These are phyloP conservation scores for Monosporascus sp. DNA, from an alignment of 2,329 filamentous ascomycete species.

Conservation along the genomic window DNA sequence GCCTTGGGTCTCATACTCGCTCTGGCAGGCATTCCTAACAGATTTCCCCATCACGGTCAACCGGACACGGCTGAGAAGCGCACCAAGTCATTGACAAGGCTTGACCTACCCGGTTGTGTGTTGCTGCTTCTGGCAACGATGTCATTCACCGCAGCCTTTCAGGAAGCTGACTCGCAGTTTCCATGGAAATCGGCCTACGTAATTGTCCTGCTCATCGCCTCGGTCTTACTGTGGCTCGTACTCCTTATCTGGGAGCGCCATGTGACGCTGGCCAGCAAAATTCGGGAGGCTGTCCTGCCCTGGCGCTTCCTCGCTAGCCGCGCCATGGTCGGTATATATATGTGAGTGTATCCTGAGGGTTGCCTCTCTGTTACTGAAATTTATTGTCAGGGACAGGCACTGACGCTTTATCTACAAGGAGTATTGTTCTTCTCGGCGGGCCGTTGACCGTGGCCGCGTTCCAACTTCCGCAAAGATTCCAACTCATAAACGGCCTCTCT, in stretches of 20 bases:
- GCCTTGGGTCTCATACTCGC: not conserved
- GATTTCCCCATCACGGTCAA: not conserved
- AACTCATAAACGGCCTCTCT: conserved; percentile 13
- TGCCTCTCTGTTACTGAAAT: not conserved
- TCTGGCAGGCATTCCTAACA: not conserved
- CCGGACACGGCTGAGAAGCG: not conserved
- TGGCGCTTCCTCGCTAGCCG: conserved; percentile 16
- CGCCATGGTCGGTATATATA: conserved; percentile 8
- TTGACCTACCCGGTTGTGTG: not conserved
- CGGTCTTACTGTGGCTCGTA: not conserved
- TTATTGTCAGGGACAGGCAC: not conserved
- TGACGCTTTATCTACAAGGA: not conserved
- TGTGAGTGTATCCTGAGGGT: conserved; percentile 8
- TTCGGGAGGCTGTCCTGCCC: conserved; percentile 16
- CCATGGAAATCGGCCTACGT: conserved; percentile 1
- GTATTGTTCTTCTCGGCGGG: not conserved
- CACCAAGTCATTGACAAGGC: not conserved
- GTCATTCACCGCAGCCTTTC: conserved; percentile 1
- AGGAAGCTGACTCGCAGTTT: conserved; percentile 2
- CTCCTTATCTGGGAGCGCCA: conserved; percentile 11
- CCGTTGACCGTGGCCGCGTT: conserved; percentile 3
- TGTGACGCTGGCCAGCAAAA: not conserved
- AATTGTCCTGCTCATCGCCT: not conserved
- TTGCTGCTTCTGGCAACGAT: conserved; percentile 2
- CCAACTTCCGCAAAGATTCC: conserved; percentile 15